These are phyloP conservation scores for Dipteronia dyeriana DNA, from an alignment of 345 rosid species.

Conservation along the genomic window DNA sequence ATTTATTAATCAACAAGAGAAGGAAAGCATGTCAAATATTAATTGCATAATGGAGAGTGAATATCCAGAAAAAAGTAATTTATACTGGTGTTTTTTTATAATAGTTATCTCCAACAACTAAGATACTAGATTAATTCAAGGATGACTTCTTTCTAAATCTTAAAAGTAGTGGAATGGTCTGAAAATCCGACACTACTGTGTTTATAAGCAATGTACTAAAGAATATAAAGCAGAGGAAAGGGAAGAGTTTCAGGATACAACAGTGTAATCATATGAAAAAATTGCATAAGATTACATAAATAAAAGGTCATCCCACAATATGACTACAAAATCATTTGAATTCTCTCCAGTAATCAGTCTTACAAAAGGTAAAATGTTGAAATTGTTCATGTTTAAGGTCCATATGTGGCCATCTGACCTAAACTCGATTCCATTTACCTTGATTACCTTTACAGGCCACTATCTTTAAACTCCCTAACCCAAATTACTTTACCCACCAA, in stretches of 20 bases:
- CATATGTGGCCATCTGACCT: neutral
- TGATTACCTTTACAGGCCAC: neutral
- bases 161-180: neutral
- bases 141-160: constrained; percentile 1
- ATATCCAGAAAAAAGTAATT: neutral
- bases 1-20: constrained; percentile 3
- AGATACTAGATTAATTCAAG: neutral
- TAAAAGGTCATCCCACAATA: neutral
- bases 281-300: neutral
- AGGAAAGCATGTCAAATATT: neutral
- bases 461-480: neutral
- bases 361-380: neutral
- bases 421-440: too few species aligned
- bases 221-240: neutral
- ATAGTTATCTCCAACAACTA: neutral
- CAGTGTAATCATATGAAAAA: neutral
- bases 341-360: neutral
- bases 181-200: neutral
- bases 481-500: neutral
- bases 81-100: neutral
- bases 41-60: neutral
- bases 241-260: neutral
- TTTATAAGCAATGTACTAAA: neutral
- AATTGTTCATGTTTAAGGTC: constrained; percentile 8
- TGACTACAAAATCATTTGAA: neutral